A percentile compares a stretch with the other conserved stretches of the same genome.
Conservation (phyloP, 1,139 yeast genomes). For the Candida glucosophila region DNA sequence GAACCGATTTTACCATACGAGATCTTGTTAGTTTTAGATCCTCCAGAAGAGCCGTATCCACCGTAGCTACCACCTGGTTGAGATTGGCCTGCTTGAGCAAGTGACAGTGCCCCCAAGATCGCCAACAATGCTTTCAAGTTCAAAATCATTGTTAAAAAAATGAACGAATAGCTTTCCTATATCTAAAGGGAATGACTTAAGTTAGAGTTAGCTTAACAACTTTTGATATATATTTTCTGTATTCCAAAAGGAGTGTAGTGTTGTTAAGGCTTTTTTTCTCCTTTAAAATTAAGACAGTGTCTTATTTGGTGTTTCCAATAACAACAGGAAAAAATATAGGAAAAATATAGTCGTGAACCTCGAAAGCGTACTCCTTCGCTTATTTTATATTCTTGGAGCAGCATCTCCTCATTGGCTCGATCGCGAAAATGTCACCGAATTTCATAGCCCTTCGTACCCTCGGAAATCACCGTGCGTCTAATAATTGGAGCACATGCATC, state of each 20-base stretch:
- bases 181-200: conserved; percentile 11
- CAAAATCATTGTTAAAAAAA: conserved; percentile 9
- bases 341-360: too few relatives aligned
- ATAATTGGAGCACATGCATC: too few relatives aligned
- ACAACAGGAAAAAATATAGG: too few relatives aligned
- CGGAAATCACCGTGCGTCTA: too few relatives aligned
- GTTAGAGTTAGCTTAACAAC: conserved; percentile 6
- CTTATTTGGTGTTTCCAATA: too few relatives aligned
- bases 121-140: conserved; percentile 7
- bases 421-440: too few relatives aligned
- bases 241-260: conserved; percentile 1
- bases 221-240: not conserved
- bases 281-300: not conserved
- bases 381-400: too few relatives aligned
- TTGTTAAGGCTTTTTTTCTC: not conserved
- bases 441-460: too few relatives aligned
- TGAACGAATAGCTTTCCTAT: conserved; percentile 1
- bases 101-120: conserved; percentile 5
- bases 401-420: too few relatives aligned
- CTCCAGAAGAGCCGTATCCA: too few relatives aligned
- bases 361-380: too few relatives aligned
- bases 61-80: conserved; percentile 68
- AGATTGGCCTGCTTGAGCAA: conserved; percentile 9
- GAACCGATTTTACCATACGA: conserved; percentile 62
- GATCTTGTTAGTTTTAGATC: conserved; percentile 56